Conservation (phyloP, 1,284 basidiomycete genomes). For the Meripilus lineatus region DNA sequence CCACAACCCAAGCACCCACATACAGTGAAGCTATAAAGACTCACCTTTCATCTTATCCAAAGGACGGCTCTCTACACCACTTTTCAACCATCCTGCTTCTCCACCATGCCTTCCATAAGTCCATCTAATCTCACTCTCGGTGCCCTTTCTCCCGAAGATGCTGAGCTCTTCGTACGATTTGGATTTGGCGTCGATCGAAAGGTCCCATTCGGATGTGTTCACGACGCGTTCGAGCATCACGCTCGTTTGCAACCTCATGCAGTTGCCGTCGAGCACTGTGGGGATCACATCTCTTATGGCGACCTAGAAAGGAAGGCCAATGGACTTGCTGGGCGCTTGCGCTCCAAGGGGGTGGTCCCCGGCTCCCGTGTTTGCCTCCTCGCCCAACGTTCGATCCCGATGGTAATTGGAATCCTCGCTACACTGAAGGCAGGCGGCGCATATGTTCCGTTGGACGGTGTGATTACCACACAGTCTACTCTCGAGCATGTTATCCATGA, state of each 20-base stretch:
- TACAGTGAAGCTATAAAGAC: background rate
- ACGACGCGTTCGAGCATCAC: constrained; percentile 52
- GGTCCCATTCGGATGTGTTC: constrained; percentile 44
- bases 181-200: constrained; percentile 35
- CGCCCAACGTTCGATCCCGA: constrained; percentile 47
- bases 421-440: constrained; percentile 52
- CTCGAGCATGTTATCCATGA: constrained; percentile 48
- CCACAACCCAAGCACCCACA: background rate
- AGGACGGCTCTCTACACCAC: constrained; percentile 1
- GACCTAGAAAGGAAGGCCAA: constrained; percentile 47
- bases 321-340: constrained; percentile 41
- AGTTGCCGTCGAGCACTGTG: constrained; percentile 48
- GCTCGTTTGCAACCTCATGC: constrained; percentile 35
- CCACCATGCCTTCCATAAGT: constrained; percentile 10
- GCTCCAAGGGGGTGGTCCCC: constrained; percentile 37
- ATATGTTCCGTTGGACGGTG: constrained; percentile 55
- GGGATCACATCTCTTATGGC: constrained; percentile 41
- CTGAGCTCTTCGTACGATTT: constrained; percentile 39
- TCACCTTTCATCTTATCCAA: background rate
- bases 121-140: constrained; percentile 9
- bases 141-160: constrained; percentile 34
- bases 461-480: constrained; percentile 50
- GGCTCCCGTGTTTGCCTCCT: constrained; percentile 49
- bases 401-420: constrained; percentile 52
- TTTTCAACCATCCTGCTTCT: background rate